phyloP scores from a whole-genome alignment of 352 stramenopile species.

The Globisporangium middletonii region DNA sequence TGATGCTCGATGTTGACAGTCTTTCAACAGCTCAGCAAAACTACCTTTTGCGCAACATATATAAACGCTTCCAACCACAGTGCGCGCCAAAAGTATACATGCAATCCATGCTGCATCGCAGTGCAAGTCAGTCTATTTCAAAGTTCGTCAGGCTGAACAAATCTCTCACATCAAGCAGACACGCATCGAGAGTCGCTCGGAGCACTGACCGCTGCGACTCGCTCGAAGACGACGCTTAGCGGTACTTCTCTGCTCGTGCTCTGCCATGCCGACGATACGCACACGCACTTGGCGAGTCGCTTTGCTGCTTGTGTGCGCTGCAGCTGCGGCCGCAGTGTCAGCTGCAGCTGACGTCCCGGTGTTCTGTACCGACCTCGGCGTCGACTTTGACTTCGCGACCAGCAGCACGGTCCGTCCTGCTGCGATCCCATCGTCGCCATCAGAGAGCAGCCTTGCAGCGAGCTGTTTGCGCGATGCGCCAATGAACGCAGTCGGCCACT shows the following conservation, averaged over 20 bases:
- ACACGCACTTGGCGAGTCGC: neutral
- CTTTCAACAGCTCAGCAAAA: no score
- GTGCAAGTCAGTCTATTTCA: neutral
- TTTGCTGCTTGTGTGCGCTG: neutral
- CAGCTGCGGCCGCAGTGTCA: neutral
- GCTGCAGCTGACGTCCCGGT: constrained; percentile 14
- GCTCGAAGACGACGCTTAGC: no score
- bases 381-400: constrained; percentile 33
- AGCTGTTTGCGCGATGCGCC: constrained; percentile 28
- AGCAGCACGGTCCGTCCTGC: constrained; percentile 16
- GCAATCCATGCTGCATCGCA: neutral
- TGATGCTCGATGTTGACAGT: no score
- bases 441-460: constrained; percentile 3
- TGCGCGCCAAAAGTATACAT: neutral
- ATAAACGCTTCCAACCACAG: neutral
- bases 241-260: no score
- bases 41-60: no score
- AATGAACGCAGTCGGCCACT: constrained; percentile 26
- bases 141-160: no score
- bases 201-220: neutral
- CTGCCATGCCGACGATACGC: no score
- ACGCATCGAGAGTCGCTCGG: no score
- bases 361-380: constrained; percentile 36
- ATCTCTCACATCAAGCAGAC: no score
- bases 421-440: constrained; percentile 5